phyloP scores from a whole-genome alignment of 2,329 filamentous ascomycete genomes.

The Fusarium stilboides region DNA sequence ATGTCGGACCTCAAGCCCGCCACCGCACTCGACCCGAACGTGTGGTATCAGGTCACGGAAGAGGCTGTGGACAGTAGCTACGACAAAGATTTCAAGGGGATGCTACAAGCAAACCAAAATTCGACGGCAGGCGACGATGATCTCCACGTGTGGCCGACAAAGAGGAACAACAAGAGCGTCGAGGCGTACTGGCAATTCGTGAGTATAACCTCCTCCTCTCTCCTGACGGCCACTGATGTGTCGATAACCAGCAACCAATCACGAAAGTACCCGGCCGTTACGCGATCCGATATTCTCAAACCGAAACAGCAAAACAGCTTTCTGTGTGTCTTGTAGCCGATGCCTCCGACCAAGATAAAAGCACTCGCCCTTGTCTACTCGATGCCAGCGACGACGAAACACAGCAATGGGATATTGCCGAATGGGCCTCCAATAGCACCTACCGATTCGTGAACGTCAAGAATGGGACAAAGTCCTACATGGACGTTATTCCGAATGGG shows the following conservation, averaged over 20 bases:
- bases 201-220: background rate
- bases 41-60: conserved; percentile 55
- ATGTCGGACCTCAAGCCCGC: conserved; percentile 24
- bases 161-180: background rate
- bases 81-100: conserved; percentile 39
- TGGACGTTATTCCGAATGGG: conserved; percentile 52
- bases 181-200: conserved; percentile 23
- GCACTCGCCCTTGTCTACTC: conserved; percentile 51
- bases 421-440: conserved; percentile 47
- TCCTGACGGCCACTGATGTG: background rate
- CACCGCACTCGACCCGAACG: conserved; percentile 52
- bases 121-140: conserved; percentile 6
- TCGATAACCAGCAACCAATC: conserved; percentile 46
- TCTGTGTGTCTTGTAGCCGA: conserved; percentile 45
- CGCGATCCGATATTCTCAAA: conserved; percentile 48
- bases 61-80: conserved; percentile 50
- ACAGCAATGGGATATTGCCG: conserved; percentile 53
- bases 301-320: conserved; percentile 50
- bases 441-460: conserved; percentile 50
- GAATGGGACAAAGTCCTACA: conserved; percentile 51
- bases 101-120: conserved; percentile 32
- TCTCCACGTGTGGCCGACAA: conserved; percentile 45
- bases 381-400: conserved; percentile 40
- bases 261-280: conserved; percentile 48
- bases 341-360: conserved; percentile 40